Conservation (phyloP, 108 stramenopile species). For the Cyclotella baltica region DNA sequence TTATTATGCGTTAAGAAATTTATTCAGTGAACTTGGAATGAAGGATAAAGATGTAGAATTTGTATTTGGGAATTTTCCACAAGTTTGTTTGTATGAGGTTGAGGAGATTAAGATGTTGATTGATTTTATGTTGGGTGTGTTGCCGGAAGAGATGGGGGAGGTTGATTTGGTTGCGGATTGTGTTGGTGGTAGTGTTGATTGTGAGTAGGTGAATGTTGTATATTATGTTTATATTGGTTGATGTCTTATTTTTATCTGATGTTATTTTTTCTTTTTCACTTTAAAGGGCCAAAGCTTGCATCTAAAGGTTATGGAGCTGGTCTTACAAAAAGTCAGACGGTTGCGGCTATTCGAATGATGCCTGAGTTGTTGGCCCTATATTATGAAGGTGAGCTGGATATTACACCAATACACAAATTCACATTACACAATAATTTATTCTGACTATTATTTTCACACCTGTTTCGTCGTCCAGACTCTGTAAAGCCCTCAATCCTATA, state of each 20-base stretch:
- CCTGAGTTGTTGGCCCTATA: constrained; percentile 54
- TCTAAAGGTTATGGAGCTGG: constrained; percentile 59
- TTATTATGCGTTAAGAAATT: constrained; percentile 12
- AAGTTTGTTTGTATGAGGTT: constrained; percentile 51
- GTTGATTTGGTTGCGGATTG: constrained; percentile 38
- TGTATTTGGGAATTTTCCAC: constrained; percentile 53
- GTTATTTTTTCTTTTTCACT: too few species aligned
- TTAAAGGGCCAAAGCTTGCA: constrained; percentile 33
- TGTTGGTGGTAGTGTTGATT: constrained; percentile 39
- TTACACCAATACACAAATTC: neutral
- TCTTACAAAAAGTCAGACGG: constrained; percentile 50
- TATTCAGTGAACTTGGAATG: constrained; percentile 21
- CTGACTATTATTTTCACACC: neutral
- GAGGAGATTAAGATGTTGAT: constrained; percentile 48
- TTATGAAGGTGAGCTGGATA: constrained; percentile 37
- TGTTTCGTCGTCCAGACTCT: constrained; percentile 1
- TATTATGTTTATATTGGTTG: neutral
- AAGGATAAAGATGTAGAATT: constrained; percentile 20
- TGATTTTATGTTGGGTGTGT: constrained; percentile 45
- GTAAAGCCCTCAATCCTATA: constrained; percentile 46
- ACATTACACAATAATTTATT: neutral
- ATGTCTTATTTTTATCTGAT: too few species aligned
- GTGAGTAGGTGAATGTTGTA: constrained; percentile 23
- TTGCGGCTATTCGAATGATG: constrained; percentile 46
- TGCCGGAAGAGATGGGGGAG: constrained; percentile 20